phyloP scores from a whole-genome alignment of 495 filamentous ascomycete genomes.

The Lichina pygmaea region DNA sequence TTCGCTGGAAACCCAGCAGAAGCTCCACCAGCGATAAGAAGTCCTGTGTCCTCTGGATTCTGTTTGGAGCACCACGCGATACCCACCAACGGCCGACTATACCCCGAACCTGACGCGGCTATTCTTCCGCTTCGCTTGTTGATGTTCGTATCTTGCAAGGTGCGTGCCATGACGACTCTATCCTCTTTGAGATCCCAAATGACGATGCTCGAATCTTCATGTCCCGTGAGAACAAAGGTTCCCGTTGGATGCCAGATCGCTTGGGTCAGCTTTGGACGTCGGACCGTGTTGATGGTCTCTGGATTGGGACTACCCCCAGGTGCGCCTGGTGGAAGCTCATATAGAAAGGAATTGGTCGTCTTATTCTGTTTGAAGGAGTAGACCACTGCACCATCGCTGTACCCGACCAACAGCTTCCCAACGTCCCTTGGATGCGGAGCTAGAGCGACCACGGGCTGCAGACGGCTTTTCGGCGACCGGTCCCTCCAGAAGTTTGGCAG shows the following conservation, averaged over 20 bases:
- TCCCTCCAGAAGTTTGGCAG: constrained; percentile 68
- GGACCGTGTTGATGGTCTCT: constrained; percentile 18
- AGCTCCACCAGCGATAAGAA: constrained; percentile 64
- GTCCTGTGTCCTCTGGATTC: constrained; percentile 75
- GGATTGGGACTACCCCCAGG: constrained; percentile 53
- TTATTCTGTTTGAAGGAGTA: constrained; percentile 81
- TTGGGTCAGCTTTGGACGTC: constrained; percentile 46
- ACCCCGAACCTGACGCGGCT: constrained; percentile 20
- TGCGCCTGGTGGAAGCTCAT: constrained; percentile 57
- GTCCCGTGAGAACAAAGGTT: constrained; percentile 61
- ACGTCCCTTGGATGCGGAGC: constrained; percentile 77
- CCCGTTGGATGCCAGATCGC: constrained; percentile 90
- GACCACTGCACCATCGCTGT: constrained; percentile 60
- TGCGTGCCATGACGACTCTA: constrained; percentile 58
- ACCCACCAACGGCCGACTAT: constrained; percentile 44
- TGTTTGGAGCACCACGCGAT: constrained; percentile 78
- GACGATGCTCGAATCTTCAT: constrained; percentile 73
- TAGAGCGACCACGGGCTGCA: constrained; percentile 41
- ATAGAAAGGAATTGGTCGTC: constrained; percentile 52
- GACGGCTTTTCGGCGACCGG: constrained; percentile 25
- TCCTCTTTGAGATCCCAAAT: constrained; percentile 92
- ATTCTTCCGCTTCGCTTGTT: constrained; percentile 14
- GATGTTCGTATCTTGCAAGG: constrained; percentile 42
- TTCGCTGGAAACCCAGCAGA: constrained; percentile 31
- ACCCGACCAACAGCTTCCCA: constrained; percentile 72